These are phyloP conservation scores for Ascosphaera acerosa DNA, from an alignment of 2,329 filamentous ascomycete species.

Conservation along the genomic window DNA sequence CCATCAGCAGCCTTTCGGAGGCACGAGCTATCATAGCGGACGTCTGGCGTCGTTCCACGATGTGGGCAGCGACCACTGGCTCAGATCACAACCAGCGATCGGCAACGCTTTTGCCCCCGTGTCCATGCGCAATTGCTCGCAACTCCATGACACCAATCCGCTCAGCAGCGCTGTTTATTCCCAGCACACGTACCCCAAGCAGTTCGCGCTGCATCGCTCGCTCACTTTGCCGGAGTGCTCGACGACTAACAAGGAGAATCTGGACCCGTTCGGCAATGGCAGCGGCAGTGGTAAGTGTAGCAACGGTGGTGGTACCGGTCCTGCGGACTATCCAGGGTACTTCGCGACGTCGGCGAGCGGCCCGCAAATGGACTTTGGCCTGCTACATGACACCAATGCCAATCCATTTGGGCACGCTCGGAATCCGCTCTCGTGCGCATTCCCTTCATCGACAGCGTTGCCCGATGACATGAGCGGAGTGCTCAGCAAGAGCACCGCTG, in stretches of 20 bases:
- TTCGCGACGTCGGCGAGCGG: slow-evolving; percentile 9
- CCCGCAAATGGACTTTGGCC: slow-evolving; percentile 7
- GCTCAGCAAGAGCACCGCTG: neutral
- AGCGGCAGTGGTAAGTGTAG: too few relatives aligned
- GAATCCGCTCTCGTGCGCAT: slow-evolving; percentile 13
- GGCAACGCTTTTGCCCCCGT: too few relatives aligned
- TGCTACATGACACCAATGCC: slow-evolving; percentile 9
- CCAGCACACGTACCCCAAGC: neutral
- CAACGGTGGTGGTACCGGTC: too few relatives aligned
- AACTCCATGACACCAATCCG: neutral
- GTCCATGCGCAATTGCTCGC: too few relatives aligned
- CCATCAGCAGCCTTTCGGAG: too few relatives aligned
- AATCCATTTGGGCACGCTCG: slow-evolving; percentile 10
- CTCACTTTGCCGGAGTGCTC: slow-evolving; percentile 4
- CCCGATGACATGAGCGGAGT: neutral
- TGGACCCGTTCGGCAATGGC: slow-evolving; percentile 12
- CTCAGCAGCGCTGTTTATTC: neutral
- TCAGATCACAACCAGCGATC: too few relatives aligned
- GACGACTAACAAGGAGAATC: slow-evolving; percentile 14
- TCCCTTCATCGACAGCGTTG: too few relatives aligned
- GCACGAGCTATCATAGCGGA: too few relatives aligned
- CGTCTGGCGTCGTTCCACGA: too few relatives aligned
- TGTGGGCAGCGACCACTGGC: too few relatives aligned
- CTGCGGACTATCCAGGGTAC: slow-evolving; percentile 8
- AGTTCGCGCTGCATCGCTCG: slow-evolving; percentile 5